Evolutionary conservation across 169 alveolate genomes (phyloP).

Genomic region (Eimeria acervulina): DNA sequence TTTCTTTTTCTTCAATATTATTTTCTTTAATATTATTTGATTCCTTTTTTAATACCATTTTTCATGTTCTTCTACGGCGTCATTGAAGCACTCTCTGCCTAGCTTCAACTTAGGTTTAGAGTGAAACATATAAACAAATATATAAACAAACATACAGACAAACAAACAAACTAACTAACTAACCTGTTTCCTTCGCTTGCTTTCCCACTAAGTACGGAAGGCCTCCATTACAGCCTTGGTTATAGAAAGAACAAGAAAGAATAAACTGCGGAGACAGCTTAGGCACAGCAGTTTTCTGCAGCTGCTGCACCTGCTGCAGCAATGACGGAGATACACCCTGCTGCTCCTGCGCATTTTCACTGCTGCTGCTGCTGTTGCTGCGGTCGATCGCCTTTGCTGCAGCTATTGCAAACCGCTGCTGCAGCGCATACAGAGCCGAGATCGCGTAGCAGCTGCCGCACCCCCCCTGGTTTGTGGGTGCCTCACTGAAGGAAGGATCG

Average conservation of each 20-base stretch:
- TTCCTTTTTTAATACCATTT: no score
- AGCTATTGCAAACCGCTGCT: slow-evolving; percentile 90
- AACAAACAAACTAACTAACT: no score
- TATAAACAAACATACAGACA: no score
- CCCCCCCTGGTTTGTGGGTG: slow-evolving; percentile 87
- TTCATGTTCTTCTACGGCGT: no score
- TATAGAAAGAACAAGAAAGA: slow-evolving; percentile 88
- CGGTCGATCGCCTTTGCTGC: slow-evolving; percentile 79
- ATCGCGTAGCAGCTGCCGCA: slow-evolving; percentile 95
- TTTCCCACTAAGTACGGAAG: slow-evolving; percentile 86
- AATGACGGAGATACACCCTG: no score
- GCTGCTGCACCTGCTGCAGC: slow-evolving; percentile 24
- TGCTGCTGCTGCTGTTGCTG: slow-evolving; percentile 62
- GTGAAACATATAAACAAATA: no score
- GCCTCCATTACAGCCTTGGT: slow-evolving; percentile 88
- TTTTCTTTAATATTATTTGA: neutral
- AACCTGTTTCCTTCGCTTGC: slow-evolving; percentile 86
- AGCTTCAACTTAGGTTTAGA: no score
- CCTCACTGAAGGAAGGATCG: slow-evolving; percentile 13
- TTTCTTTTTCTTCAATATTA: no score
- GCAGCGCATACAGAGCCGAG: slow-evolving; percentile 87
- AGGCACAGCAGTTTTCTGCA: no score
- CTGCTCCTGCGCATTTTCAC: neutral
- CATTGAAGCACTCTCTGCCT: no score
- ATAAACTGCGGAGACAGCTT: slow-evolving; percentile 87